Conservation (phyloP, 345 rosid genomes). For the Bruguiera parviflora region DNA sequence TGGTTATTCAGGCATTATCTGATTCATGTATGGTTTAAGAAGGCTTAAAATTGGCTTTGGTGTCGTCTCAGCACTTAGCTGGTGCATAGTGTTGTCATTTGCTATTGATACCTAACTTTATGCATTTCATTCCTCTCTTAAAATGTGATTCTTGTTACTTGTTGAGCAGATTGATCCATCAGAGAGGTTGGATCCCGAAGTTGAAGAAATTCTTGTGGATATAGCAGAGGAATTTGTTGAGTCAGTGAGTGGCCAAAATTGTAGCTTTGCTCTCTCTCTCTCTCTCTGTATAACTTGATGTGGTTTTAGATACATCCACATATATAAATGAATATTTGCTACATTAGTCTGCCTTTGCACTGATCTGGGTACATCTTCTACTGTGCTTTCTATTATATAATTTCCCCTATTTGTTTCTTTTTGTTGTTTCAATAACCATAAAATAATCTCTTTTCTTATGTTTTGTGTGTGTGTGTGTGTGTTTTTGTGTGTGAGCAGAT, state of each 20-base stretch:
- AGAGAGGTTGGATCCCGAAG: constrained; percentile 88
- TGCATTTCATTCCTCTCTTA: not conserved
- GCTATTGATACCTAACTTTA: not conserved
- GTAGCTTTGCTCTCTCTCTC: constrained; percentile 12
- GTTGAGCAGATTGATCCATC: constrained; percentile 74
- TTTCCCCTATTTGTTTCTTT: not conserved
- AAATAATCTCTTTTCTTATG: not conserved
- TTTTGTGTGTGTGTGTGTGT: not conserved
- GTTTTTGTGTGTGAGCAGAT: constrained; percentile 42
- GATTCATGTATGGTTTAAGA: not conserved
- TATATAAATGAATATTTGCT: no score
- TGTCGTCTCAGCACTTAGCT: not conserved
- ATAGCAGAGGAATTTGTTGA: constrained; percentile 95
- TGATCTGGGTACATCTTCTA: not conserved
- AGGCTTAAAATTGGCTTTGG: not conserved
- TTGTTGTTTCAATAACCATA: not conserved
- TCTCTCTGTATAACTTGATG: not conserved
- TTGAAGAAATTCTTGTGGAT: constrained; percentile 88
- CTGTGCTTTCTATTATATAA: not conserved
- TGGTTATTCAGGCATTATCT: not conserved
- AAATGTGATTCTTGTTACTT: constrained; percentile 5
- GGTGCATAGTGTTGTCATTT: not conserved
- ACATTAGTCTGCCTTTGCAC: no score
- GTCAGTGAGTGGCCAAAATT: constrained; percentile 54
- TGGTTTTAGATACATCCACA: no score